Conservation (phyloP, 129 eudicot species). For the Chrysanthemum seticuspe region DNA sequence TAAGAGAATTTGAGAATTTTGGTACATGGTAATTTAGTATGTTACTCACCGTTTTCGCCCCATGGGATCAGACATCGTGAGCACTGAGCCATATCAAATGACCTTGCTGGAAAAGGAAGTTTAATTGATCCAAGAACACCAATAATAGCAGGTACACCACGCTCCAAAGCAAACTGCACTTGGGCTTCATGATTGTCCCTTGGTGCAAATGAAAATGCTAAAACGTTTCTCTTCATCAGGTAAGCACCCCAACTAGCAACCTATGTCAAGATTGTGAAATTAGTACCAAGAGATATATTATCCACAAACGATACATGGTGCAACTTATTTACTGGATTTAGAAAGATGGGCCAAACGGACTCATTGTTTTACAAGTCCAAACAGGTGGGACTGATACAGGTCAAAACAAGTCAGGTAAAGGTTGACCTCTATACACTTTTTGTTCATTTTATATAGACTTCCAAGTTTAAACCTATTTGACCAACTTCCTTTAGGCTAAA, state of each 20-base stretch:
- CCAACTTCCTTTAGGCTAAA: no score
- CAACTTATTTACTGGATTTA: no score
- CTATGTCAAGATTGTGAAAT: constrained; percentile 32
- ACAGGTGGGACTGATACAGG: neutral
- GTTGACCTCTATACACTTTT: no score
- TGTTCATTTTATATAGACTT: no score
- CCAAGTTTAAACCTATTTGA: no score
- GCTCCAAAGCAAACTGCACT: constrained; percentile 92
- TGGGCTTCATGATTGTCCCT: constrained; percentile 97
- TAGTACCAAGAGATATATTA: neutral
- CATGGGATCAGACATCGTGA: constrained; percentile 91
- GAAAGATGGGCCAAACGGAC: no score
- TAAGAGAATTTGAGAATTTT: neutral
- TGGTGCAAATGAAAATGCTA: constrained; percentile 94
- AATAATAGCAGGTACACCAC: constrained; percentile 92
- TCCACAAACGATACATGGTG: neutral
- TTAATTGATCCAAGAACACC: constrained; percentile 85
- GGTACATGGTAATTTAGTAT: neutral
- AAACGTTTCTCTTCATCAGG: constrained; percentile 81
- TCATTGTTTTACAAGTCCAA: neutral
- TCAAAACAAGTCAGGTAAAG: no score
- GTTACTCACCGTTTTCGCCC: constrained; percentile 64
- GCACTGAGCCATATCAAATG: constrained; percentile 97
- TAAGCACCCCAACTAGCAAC: constrained; percentile 99
- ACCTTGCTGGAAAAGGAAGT: constrained; percentile 87